A percentile compares a stretch with the other conserved stretches of the same genome.
These are phyloP conservation scores for Anthoceros angustus DNA, from an alignment of 225 moss, liverwort and hornwort genomes.

Conservation along the genomic window DNA sequence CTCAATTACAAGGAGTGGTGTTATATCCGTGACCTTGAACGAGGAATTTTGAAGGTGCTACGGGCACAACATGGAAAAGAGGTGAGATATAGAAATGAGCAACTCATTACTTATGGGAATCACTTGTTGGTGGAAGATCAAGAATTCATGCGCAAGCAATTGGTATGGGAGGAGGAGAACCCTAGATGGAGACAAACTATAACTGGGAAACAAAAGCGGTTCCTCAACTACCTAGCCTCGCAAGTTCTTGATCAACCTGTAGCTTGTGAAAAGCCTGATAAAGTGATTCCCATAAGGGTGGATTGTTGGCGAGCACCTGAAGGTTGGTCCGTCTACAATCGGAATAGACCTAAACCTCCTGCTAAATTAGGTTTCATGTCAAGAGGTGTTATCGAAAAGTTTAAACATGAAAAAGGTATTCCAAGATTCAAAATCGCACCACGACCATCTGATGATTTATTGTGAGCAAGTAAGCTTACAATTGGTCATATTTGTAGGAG, in stretches of 20 bases:
- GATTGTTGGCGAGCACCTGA: neutral
- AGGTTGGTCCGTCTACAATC: neutral
- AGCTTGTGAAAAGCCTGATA: neutral
- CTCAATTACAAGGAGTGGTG: neutral
- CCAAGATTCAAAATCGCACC: neutral
- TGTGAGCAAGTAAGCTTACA: neutral
- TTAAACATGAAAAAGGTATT: neutral
- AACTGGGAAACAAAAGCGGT: neutral
- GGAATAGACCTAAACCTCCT: neutral
- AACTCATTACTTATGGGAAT: neutral
- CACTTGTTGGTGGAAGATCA: neutral
- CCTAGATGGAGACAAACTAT: neutral
- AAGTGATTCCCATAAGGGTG: neutral
- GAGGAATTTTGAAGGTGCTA: neutral
- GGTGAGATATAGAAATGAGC: neutral
- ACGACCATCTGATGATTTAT: neutral
- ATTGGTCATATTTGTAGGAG: too few species aligned
- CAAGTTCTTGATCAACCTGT: neutral
- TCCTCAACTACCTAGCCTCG: neutral
- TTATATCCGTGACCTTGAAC: neutral
- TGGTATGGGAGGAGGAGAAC: neutral
- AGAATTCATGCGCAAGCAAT: neutral
- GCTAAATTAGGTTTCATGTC: neutral
- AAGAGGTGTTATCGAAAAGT: neutral
- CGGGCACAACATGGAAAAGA: neutral